These are phyloP conservation scores for Botrytis pseudocinerea DNA, from an alignment of 2,329 filamentous ascomycete species.

Conservation along the genomic window DNA sequence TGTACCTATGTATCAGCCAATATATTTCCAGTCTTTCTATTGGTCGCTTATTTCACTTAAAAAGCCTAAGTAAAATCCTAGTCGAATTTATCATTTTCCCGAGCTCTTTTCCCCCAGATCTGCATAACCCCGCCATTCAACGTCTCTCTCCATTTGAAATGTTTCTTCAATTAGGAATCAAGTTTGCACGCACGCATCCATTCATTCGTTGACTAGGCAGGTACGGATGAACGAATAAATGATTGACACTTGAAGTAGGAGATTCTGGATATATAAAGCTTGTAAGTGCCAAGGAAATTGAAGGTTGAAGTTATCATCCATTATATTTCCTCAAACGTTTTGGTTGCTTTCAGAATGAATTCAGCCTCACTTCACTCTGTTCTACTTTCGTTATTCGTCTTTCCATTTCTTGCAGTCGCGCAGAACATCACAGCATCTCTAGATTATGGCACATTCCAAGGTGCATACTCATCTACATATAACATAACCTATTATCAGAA, in stretches of 20 bases:
- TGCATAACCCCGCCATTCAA: conserved; percentile 11
- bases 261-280: background rate
- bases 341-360: conserved; percentile 1
- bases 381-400: conserved; percentile 3
- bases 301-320: conserved; percentile 11
- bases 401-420: conserved; percentile 15
- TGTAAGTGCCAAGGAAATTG: conserved; percentile 6
- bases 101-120: background rate
- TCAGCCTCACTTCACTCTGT: background rate
- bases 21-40: conserved; percentile 9
- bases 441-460: conserved; percentile 54
- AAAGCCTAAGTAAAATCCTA: background rate
- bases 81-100: background rate
- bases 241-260: background rate
- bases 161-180: background rate
- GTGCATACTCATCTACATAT: conserved; percentile 52
- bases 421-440: conserved; percentile 45
- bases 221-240: background rate
- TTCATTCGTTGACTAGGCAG: background rate
- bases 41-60: conserved; percentile 6
- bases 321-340: background rate
- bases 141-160: background rate
- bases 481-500: conserved; percentile 61
- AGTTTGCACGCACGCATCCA: background rate
- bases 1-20: background rate